Conservation (phyloP, 2,329 filamentous ascomycete species). For the Arachnopeziza araneosa region DNA sequence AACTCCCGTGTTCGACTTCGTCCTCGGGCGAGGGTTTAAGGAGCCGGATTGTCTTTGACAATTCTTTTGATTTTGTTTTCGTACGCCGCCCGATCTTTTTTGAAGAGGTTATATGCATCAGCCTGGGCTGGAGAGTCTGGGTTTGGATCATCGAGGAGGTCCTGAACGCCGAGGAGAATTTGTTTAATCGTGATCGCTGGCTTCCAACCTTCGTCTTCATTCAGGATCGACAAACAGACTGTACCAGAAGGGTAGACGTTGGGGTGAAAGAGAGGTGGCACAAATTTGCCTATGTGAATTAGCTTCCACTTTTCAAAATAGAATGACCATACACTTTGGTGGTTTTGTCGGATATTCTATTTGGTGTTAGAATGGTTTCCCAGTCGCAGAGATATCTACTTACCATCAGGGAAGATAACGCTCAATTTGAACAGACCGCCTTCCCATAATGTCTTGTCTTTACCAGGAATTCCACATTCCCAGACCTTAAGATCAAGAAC, state of each 20-base stretch:
- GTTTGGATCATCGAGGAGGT: slow-evolving; percentile 92
- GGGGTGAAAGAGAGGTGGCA: slow-evolving; percentile 91
- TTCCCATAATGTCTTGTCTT: slow-evolving; percentile 96
- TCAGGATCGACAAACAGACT: slow-evolving; percentile 93
- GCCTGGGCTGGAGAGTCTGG: slow-evolving; percentile 95
- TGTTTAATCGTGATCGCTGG: slow-evolving; percentile 98
- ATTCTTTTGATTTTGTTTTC: slow-evolving; percentile 82
- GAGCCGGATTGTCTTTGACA: slow-evolving; percentile 82
- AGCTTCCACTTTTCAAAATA: slow-evolving; percentile 5
- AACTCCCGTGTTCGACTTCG: background rate
- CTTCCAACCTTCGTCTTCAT: slow-evolving; percentile 98
- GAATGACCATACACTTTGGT: slow-evolving; percentile 74
- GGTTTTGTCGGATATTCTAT: slow-evolving; percentile 97
- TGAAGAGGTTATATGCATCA: slow-evolving; percentile 95
- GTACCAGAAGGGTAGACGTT: slow-evolving; percentile 98
- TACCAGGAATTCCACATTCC: slow-evolving; percentile 95
- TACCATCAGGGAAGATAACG: slow-evolving; percentile 89
- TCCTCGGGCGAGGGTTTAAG: slow-evolving; percentile 37
- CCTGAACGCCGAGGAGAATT: slow-evolving; percentile 92
- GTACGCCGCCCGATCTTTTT: slow-evolving; percentile 82
- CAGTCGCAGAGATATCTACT: slow-evolving; percentile 29
- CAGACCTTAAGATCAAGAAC: slow-evolving; percentile 89
- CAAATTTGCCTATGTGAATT: slow-evolving; percentile 73
- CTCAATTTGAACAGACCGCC: slow-evolving; percentile 95
- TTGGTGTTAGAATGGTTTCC: slow-evolving; percentile 1